Evolutionary conservation across 345 rosid species (phyloP).

Genomic region (Laguncularia racemosa): DNA sequence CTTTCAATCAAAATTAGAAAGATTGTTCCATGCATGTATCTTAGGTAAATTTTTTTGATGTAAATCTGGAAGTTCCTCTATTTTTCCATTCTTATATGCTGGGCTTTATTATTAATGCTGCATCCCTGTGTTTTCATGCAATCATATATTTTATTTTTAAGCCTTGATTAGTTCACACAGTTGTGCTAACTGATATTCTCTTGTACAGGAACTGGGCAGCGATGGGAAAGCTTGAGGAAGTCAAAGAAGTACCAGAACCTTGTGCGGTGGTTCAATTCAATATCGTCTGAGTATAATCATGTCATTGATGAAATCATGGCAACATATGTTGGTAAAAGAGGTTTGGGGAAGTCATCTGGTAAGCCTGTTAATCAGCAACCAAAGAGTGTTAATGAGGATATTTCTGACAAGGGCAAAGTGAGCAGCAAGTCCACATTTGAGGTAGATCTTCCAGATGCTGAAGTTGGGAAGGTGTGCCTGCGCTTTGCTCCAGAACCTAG

Average conservation of each 20-base stretch:
- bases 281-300: constrained; percentile 47
- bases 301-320: constrained; percentile 40
- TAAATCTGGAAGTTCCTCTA: too few species aligned
- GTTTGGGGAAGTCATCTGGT: constrained; percentile 43
- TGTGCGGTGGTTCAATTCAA: constrained; percentile 81
- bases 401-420: constrained; percentile 50
- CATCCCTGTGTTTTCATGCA: too few species aligned
- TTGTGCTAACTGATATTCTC: constrained; percentile 1
- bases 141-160: too few species aligned
- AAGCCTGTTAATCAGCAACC: constrained; percentile 26
- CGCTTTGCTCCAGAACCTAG: constrained; percentile 98
- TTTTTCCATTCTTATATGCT: too few species aligned
- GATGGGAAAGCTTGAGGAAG: constrained; percentile 96
- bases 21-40: too few species aligned
- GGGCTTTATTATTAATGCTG: too few species aligned
- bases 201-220: constrained; percentile 53
- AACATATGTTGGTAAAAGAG: constrained; percentile 48
- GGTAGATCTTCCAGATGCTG: constrained; percentile 81
- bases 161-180: too few species aligned
- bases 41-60: too few species aligned
- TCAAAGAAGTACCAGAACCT: constrained; percentile 79
- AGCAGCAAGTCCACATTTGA: constrained; percentile 32
- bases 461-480: constrained; percentile 65
- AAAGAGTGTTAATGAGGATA: constrained; percentile 25
- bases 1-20: too few species aligned